These are phyloP conservation scores for Hypoxylon sp. DNA, from an alignment of 2,329 filamentous ascomycete genomes.

Conservation along the genomic window DNA sequence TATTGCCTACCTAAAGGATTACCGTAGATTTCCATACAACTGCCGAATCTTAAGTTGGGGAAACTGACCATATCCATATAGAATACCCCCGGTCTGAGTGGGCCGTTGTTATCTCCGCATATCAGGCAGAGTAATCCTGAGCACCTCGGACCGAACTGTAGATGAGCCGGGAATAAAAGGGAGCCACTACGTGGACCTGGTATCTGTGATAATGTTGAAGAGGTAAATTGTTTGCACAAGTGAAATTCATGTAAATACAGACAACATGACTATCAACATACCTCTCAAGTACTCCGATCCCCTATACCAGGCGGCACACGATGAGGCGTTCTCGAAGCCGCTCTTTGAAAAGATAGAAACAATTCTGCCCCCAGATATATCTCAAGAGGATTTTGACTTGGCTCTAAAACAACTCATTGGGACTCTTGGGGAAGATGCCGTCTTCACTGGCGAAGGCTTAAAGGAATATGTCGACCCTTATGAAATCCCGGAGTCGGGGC, in stretches of 20 bases:
- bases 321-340: conserved; percentile 59
- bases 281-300: conserved; percentile 56
- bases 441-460: conserved; percentile 58
- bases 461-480: conserved; percentile 64
- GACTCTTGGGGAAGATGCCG: conserved; percentile 57
- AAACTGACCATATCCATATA: conserved; percentile 31
- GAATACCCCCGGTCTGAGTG: conserved; percentile 23
- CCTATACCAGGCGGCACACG: conserved; percentile 61
- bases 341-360: conserved; percentile 56
- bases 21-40: conserved; percentile 30
- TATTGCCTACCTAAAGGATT: conserved; percentile 5
- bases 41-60: conserved; percentile 42
- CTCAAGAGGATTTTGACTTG: conserved; percentile 55
- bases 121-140: conserved; percentile 2
- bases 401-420: conserved; percentile 57
- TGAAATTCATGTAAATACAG: neutral
- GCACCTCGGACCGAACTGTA: neutral
- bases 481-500: conserved; percentile 60
- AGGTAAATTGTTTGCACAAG: neutral
- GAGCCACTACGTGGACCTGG: neutral
- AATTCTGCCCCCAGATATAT: conserved; percentile 60
- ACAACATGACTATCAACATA: conserved; percentile 20
- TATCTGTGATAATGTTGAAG: neutral
- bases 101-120: conserved; percentile 41
- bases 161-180: conserved; percentile 22